Base-by-base conservation (phyloP, 805 yeast genomes). In the Starmera caribaea region DNA sequence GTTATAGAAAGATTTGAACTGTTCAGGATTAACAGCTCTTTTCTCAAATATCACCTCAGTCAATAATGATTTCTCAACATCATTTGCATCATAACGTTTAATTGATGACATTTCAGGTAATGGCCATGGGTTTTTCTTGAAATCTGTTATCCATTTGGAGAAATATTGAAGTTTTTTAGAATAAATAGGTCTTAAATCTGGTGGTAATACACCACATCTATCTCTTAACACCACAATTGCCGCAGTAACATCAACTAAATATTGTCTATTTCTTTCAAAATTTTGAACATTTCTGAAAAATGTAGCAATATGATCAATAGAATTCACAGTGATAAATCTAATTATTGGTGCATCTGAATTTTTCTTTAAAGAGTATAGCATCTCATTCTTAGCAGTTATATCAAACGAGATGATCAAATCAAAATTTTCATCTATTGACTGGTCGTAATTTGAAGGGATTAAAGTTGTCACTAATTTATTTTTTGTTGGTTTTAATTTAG, bases 221-320 rank as follows among this genome's bases (percentile, higher is more conserved):
- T 83, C 95, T 50, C 96, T 65, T 38, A 87, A 59, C 27, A 88
- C 85, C 4, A 88, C 95, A 15, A 82, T 71, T 1, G 95, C 87
- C 1, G 95, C 85, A 1, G 89, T 77, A 9, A 82, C 77, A 36
- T 76, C 78, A 45, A 76, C 80, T 34, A 87, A 63, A 47, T 74
- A 74, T 17, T 68, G 66, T 28, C 63, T 54, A 29, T 64, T 32
- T 47, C 61, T 42, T 48, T 45, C 26, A 12, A 16, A 17, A 6
- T 31, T 56, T 45, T 37, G 53, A 13, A 28, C 48, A 44, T 49
- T 58, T 48, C 61, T 63, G 65, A 77, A 72, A 50, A 69, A 63
- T 42, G 71, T 52, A 45, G 76, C 74, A 45, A 87, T 79, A 55
- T 90, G 97, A 50, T 90, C 96, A 21, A 86, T 76, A 3, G 95